Conservation (phyloP, 2,329 filamentous ascomycete species). For the Bipolaris gigantea region DNA sequence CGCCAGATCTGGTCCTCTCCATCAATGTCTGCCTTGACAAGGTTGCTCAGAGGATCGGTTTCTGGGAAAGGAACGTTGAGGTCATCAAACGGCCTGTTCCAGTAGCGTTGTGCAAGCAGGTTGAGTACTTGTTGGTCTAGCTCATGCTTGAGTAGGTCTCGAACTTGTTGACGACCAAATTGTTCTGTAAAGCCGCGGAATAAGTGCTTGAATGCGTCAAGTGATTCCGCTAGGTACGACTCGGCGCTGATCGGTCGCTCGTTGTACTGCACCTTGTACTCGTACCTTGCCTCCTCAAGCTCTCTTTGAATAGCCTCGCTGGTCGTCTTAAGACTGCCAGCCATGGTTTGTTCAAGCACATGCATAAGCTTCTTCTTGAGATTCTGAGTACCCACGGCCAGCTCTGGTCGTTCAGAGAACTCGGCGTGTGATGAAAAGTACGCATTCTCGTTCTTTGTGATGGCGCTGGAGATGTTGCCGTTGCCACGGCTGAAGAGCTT, state of each 20-base stretch:
- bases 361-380: conserved; percentile 96
- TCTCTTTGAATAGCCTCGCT: conserved; percentile 93
- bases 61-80: conserved; percentile 69
- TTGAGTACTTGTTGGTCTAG: conserved; percentile 95
- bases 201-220: conserved; percentile 96
- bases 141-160: conserved; percentile 85
- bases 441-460: conserved; percentile 82
- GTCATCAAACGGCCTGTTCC: conserved; percentile 93
- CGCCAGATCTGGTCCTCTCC: conserved; percentile 84
- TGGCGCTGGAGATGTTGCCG: conserved; percentile 76
- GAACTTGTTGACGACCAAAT: conserved; percentile 88
- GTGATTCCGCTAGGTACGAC: conserved; percentile 91
- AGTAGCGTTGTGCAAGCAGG: conserved; percentile 88
- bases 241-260: conserved; percentile 92
- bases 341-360: conserved; percentile 96
- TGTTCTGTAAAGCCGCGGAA: conserved; percentile 91
- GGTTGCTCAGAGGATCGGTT: conserved; percentile 70
- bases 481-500: conserved; percentile 83
- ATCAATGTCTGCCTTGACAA: conserved; percentile 77
- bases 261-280: conserved; percentile 99
- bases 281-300: conserved; percentile 93
- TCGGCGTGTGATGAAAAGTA: conserved; percentile 87
- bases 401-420: conserved; percentile 72
- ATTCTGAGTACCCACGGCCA: conserved; percentile 80
- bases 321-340: conserved; percentile 82